Percentiles rank a stretch among this genome's conserved stretches.
These are phyloP conservation scores for Naganishia sp. DNA, from an alignment of 1,284 basidiomycete genomes.

Conservation along the genomic window DNA sequence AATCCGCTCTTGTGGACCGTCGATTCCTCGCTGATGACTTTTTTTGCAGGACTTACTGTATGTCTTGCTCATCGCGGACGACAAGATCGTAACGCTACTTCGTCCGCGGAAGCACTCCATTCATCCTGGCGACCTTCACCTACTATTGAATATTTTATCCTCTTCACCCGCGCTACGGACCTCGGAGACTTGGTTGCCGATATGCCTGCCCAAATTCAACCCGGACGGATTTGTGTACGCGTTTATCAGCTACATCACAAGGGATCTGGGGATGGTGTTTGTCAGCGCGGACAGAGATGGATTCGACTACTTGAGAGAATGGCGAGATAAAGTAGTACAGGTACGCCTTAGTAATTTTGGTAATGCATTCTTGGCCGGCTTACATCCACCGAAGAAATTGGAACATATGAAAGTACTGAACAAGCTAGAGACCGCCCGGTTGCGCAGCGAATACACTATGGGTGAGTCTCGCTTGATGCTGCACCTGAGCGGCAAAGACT, in stretches of 20 bases:
- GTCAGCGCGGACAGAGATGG: conserved; percentile 55
- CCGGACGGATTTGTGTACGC: conserved; percentile 87
- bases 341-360: conserved; percentile 40
- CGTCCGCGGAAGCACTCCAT: conserved; percentile 91
- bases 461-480: conserved; percentile 39
- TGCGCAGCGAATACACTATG: conserved; percentile 49
- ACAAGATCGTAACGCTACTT: conserved; percentile 80
- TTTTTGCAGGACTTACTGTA: conserved; percentile 78
- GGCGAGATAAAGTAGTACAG: conserved; percentile 68
- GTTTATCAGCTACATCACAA: conserved; percentile 73
- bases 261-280: conserved; percentile 54
- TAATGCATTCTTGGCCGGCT: conserved; percentile 5
- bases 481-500: background rate
- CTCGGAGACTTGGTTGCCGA: conserved; percentile 87
- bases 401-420: conserved; percentile 62
- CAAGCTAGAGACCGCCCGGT: conserved; percentile 44
- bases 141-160: conserved; percentile 72
- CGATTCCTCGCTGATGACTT: background rate
- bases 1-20: conserved; percentile 32
- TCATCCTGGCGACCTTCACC: conserved; percentile 90
- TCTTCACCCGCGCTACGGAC: conserved; percentile 69
- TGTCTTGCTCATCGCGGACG: conserved; percentile 76
- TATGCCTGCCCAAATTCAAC: conserved; percentile 95
- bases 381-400: conserved; percentile 59
- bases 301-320: conserved; percentile 59